These are phyloP conservation scores for Penicillium soppii DNA, from an alignment of 495 filamentous ascomycete genomes.

Conservation along the genomic window DNA sequence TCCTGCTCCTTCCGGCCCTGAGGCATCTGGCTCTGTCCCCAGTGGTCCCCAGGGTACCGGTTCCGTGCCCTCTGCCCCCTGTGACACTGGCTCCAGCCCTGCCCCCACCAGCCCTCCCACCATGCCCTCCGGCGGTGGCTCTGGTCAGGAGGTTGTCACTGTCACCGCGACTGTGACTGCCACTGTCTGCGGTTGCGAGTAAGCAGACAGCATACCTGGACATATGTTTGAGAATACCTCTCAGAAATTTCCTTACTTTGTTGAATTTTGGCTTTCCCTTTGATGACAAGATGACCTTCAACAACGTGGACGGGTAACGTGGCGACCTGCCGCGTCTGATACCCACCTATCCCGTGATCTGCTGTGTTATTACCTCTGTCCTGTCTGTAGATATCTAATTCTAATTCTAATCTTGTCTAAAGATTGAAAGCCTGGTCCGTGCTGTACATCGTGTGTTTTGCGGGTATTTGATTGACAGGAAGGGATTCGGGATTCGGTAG, in stretches of 20 bases:
- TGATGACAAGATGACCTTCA: constrained; percentile 25
- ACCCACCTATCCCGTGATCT: constrained; percentile 2
- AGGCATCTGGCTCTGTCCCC: constrained; percentile 9
- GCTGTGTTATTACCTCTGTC: constrained; percentile 11
- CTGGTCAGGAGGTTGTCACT: constrained; percentile 13
- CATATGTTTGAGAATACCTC: neutral
- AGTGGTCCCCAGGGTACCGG: constrained; percentile 10
- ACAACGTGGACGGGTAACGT: constrained; percentile 7
- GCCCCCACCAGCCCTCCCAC: constrained; percentile 16
- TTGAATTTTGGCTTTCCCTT: constrained; percentile 3
- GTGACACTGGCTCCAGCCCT: constrained; percentile 7
- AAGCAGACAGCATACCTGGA: constrained; percentile 7
- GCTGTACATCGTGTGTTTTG: neutral
- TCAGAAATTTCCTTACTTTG: constrained; percentile 2
- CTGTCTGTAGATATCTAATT: constrained; percentile 42
- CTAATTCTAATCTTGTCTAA: constrained; percentile 34
- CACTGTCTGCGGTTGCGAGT: constrained; percentile 28
- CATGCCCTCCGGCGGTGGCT: constrained; percentile 5
- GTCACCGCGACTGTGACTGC: constrained; percentile 33
- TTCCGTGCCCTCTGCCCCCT: constrained; percentile 5
- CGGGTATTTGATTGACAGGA: constrained; percentile 10
- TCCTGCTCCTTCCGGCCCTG: constrained; percentile 4
- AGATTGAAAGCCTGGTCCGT: constrained; percentile 1
- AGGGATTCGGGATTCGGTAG: neutral
- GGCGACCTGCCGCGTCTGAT: constrained; percentile 5